Percentiles rank a stretch among this genome's conserved stretches.
Conservation (phyloP, 2,329 filamentous ascomycete genomes). For the Colletotrichum siamense region DNA sequence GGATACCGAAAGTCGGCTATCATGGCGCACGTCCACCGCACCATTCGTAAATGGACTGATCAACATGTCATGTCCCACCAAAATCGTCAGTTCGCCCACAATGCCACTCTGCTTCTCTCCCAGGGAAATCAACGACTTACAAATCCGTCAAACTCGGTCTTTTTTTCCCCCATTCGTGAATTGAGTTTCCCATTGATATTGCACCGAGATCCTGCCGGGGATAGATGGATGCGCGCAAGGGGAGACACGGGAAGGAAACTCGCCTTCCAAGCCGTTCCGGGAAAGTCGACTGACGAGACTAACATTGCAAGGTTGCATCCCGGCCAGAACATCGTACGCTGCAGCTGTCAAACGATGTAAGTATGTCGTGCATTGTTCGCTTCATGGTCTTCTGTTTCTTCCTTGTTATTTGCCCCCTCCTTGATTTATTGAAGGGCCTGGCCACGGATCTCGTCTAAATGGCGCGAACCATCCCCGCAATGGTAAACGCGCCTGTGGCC, state of each 20-base stretch:
- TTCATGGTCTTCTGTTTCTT: not conserved
- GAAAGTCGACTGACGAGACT: not conserved
- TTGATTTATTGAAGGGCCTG: not conserved
- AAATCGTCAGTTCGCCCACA: not conserved
- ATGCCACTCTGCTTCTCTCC: not conserved
- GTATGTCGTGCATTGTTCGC: not conserved
- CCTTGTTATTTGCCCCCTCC: not conserved
- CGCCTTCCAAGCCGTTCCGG: not conserved
- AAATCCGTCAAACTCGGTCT: not conserved
- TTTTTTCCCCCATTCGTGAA: not conserved
- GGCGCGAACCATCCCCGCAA: not conserved
- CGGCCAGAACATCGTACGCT: not conserved
- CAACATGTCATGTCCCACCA: not conserved
- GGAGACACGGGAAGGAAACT: not conserved
- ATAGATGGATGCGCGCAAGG: not conserved
- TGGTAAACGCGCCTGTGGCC: not conserved
- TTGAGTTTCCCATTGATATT: not conserved
- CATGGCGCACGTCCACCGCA: not conserved
- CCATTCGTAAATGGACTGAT: not conserved
- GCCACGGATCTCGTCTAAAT: not conserved
- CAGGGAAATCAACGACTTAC: not conserved
- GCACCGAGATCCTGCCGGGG: not conserved
- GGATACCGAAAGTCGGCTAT: not conserved
- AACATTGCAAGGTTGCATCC: not conserved
- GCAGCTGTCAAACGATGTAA: not conserved